These are phyloP conservation scores for Flaveria linearis DNA, from an alignment of 129 eudicot species.

Conservation along the genomic window DNA sequence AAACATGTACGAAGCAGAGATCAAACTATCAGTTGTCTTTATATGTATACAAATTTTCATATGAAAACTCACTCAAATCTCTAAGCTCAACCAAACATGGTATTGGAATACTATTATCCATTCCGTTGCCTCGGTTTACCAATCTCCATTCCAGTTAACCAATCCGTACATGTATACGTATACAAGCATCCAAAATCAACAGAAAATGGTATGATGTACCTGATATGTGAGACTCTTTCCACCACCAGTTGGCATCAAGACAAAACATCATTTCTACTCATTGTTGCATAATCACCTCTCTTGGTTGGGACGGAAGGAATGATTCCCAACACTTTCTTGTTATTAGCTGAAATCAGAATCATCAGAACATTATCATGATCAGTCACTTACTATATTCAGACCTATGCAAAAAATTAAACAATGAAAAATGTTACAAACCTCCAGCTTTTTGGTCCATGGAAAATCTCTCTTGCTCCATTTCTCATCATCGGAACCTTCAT, in stretches of 20 bases:
- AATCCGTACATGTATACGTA: background rate
- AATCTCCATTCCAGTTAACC: background rate
- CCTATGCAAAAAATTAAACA: constrained; percentile 3
- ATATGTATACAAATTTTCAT: background rate
- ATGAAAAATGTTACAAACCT: constrained; percentile 51
- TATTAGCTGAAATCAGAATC: constrained; percentile 47
- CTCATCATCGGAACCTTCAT: constrained; percentile 83
- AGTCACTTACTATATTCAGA: constrained; percentile 19
- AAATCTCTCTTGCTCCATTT: constrained; percentile 79
- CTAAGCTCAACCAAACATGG: background rate
- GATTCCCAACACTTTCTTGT: constrained; percentile 87
- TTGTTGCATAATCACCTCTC: constrained; percentile 95
- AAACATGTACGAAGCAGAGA: background rate
- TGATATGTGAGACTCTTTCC: constrained; percentile 96
- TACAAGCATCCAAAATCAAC: background rate
- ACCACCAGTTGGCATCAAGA: constrained; percentile 99
- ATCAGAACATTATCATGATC: constrained; percentile 10
- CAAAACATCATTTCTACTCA: constrained; percentile 91
- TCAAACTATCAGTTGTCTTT: background rate
- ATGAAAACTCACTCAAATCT: background rate
- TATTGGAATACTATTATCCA: background rate
- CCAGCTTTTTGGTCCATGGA: constrained; percentile 82
- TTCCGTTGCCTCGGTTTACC: background rate
- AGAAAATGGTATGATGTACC: constrained; percentile 40
- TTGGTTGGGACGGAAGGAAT: constrained; percentile 90